Evolutionary conservation across 768 basidiomycete genomes (phyloP).

Genomic region (Mrakia hoshinonis): DNA sequence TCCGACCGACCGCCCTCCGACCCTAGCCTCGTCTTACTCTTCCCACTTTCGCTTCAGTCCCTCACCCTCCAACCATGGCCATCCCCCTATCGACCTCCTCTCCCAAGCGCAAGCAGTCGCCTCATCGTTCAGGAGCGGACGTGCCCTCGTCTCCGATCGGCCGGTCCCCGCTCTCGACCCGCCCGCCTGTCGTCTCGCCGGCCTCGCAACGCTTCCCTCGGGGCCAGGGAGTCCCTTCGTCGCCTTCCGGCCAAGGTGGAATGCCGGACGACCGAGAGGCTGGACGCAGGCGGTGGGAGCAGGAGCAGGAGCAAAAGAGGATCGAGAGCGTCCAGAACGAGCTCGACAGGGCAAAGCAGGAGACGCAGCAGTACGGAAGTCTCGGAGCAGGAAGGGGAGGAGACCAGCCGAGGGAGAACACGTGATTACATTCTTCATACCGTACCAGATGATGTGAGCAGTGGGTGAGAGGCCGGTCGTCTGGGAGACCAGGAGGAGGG

Average conservation of each 20-base stretch:
- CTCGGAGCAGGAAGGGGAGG: background rate
- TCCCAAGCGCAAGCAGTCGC: no score
- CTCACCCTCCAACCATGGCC: no score
- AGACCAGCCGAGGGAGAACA: conserved; percentile 1
- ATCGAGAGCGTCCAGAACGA: background rate
- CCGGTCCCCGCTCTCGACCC: conserved; percentile 1
- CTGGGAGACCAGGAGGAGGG: no score
- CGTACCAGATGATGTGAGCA: no score
- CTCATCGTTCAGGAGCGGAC: no score
- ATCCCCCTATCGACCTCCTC: no score
- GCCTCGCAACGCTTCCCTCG: background rate
- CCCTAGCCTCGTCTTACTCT: no score
- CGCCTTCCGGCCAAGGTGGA: background rate
- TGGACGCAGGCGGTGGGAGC: background rate
- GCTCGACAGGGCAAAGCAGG: background rate
- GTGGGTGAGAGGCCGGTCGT: no score
- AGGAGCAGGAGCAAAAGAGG: background rate
- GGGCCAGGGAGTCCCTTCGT: background rate
- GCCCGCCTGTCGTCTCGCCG: background rate
- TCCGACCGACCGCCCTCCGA: no score
- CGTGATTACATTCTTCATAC: background rate
- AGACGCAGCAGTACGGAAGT: background rate
- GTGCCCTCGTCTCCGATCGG: background rate
- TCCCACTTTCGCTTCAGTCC: no score
- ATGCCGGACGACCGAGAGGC: background rate